Conservation (phyloP, 495 filamentous ascomycete genomes). For the Penicillium coffeae region DNA sequence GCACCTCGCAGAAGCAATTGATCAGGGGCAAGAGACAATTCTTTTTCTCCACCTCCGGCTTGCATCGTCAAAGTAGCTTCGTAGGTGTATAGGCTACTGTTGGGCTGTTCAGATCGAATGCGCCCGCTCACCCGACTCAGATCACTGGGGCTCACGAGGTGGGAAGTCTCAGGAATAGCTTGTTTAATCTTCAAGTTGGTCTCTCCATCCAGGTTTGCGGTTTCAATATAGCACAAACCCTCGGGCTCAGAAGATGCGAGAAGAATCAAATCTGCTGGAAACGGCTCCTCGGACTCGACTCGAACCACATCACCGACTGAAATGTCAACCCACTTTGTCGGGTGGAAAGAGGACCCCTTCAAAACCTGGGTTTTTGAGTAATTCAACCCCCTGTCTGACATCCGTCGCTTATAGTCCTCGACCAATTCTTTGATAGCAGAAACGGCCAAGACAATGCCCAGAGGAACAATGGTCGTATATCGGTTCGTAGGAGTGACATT, state of each 20-base stretch:
- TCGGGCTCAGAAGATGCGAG: constrained; percentile 95
- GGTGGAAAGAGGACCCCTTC: constrained; percentile 77
- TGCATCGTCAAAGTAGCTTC: constrained; percentile 94
- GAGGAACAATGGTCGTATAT: constrained; percentile 93
- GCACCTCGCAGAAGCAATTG: constrained; percentile 89
- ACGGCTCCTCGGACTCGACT: constrained; percentile 93
- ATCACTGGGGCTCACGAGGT: constrained; percentile 81
- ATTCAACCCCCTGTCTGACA: constrained; percentile 84
- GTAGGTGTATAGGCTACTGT: constrained; percentile 97
- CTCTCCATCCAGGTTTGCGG: constrained; percentile 95
- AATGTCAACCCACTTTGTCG: constrained; percentile 90
- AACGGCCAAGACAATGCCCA: constrained; percentile 83
- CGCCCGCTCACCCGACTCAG: constrained; percentile 82
- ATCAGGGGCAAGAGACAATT: constrained; percentile 75
- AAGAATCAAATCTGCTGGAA: constrained; percentile 90
- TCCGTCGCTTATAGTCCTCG: constrained; percentile 88
- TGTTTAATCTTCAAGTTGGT: constrained; percentile 99
- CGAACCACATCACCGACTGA: constrained; percentile 90
- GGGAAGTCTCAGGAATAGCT: constrained; percentile 87
- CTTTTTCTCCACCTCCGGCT: constrained; percentile 92
- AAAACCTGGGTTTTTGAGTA: constrained; percentile 81
- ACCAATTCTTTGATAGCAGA: constrained; percentile 94
- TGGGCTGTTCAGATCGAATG: constrained; percentile 92
- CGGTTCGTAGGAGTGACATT: constrained; percentile 89
- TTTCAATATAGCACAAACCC: constrained; percentile 98